phyloP scores from a whole-genome alignment of 768 basidiomycete genomes.

The Asterophora lycoperdoides region DNA sequence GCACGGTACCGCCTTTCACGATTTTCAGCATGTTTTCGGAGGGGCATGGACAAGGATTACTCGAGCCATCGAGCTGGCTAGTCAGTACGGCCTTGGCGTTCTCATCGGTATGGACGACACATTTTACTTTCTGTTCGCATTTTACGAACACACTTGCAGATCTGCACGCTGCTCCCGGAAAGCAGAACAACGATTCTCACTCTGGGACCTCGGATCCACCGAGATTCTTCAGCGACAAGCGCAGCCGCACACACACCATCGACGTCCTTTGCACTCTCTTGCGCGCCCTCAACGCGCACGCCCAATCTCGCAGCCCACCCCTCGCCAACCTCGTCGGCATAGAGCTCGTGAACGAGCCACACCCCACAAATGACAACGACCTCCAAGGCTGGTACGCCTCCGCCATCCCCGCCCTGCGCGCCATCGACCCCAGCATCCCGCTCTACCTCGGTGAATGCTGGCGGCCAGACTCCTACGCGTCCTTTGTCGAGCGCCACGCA shows the following conservation, averaged over 20 bases:
- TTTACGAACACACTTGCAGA: constrained; percentile 34
- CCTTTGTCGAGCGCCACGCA: constrained; percentile 38
- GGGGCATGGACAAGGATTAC: constrained; percentile 69
- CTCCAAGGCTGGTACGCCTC: constrained; percentile 62
- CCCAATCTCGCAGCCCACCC: constrained; percentile 29
- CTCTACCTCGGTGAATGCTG: constrained; percentile 76
- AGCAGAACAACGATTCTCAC: constrained; percentile 68
- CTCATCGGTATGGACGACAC: constrained; percentile 52
- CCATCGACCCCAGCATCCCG: constrained; percentile 52
- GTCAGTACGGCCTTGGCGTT: constrained; percentile 60
- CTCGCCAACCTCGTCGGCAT: constrained; percentile 55
- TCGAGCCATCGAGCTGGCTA: constrained; percentile 55
- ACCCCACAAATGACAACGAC: constrained; percentile 42
- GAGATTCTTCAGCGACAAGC: constrained; percentile 43
- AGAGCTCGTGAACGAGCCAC: constrained; percentile 58
- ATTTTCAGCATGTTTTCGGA: constrained; percentile 42
- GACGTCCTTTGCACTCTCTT: constrained; percentile 44
- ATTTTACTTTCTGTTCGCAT: too few species aligned
- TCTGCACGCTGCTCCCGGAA: constrained; percentile 71
- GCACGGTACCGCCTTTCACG: constrained; percentile 60
- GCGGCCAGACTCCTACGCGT: constrained; percentile 61
- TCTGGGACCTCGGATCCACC: constrained; percentile 54
- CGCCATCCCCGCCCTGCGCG: constrained; percentile 50
- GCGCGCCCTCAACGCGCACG: constrained; percentile 22
- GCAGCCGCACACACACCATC: constrained; percentile 44